A percentile compares a stretch with the other conserved stretches of the same genome.
Conservation (phyloP, 805 yeast species). For the Candida schatavii region DNA sequence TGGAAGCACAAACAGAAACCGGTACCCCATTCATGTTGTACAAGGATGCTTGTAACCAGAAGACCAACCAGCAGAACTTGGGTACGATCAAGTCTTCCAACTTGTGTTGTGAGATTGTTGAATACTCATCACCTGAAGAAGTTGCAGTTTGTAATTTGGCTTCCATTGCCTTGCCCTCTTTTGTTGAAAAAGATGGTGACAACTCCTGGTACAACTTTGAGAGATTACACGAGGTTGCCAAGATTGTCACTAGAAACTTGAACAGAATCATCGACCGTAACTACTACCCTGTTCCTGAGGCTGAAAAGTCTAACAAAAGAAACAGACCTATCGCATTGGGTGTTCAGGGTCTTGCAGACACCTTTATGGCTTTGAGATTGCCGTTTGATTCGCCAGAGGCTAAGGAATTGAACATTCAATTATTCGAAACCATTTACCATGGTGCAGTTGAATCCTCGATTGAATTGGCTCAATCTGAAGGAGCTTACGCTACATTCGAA, state of each 20-base stretch:
- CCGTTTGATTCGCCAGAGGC: conserved; percentile 61
- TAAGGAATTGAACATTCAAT: conserved; percentile 53
- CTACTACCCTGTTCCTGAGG: conserved; percentile 55
- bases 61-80: conserved; percentile 59
- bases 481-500: conserved; percentile 47
- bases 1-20: conserved; percentile 63
- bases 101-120: conserved; percentile 63
- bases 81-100: conserved; percentile 60
- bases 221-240: conserved; percentile 52
- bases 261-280: conserved; percentile 56
- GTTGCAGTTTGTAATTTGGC: conserved; percentile 64
- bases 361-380: conserved; percentile 53
- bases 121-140: conserved; percentile 56
- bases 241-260: conserved; percentile 54
- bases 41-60: conserved; percentile 59
- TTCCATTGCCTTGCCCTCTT: conserved; percentile 56
- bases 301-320: conserved; percentile 51
- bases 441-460: conserved; percentile 56
- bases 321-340: conserved; percentile 64
- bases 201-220: conserved; percentile 52
- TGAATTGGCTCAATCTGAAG: conserved; percentile 52
- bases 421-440: conserved; percentile 61
- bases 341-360: conserved; percentile 62
- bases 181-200: conserved; percentile 44
- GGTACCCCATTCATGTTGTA: conserved; percentile 65